These are phyloP conservation scores for Neurospora cerealis DNA, from an alignment of 495 filamentous ascomycete genomes.

Conservation along the genomic window DNA sequence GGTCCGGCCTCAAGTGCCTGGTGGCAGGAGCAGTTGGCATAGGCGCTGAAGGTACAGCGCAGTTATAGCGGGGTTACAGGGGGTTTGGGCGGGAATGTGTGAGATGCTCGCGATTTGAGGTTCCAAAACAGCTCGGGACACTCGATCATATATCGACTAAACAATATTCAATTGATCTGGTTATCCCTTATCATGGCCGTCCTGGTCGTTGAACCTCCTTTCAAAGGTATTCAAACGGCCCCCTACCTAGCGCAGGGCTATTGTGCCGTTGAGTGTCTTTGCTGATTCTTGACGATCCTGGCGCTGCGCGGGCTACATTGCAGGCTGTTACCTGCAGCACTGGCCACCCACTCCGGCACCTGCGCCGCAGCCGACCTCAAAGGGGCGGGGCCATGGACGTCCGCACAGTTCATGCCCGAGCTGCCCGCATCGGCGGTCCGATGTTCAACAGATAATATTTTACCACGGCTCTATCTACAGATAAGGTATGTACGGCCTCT, in stretches of 20 bases:
- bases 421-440: background rate
- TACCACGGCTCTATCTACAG: background rate
- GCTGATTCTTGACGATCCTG: background rate
- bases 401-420: background rate
- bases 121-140: background rate
- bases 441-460: background rate
- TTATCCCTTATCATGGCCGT: too few species aligned
- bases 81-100: background rate
- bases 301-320: background rate
- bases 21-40: too few species aligned
- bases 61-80: background rate
- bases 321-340: background rate
- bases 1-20: too few species aligned
- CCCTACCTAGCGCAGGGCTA: too few species aligned
- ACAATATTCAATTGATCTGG: too few species aligned
- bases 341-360: background rate
- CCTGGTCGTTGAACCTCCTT: too few species aligned
- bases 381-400: too few species aligned
- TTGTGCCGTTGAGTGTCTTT: background rate
- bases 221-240: too few species aligned
- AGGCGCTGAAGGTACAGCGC: too few species aligned
- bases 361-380: background rate
- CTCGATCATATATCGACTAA: too few species aligned
- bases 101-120: background rate
- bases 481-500: background rate